Conservation (phyloP, 163 green algal species). For the Chlorella variabilis region DNA sequence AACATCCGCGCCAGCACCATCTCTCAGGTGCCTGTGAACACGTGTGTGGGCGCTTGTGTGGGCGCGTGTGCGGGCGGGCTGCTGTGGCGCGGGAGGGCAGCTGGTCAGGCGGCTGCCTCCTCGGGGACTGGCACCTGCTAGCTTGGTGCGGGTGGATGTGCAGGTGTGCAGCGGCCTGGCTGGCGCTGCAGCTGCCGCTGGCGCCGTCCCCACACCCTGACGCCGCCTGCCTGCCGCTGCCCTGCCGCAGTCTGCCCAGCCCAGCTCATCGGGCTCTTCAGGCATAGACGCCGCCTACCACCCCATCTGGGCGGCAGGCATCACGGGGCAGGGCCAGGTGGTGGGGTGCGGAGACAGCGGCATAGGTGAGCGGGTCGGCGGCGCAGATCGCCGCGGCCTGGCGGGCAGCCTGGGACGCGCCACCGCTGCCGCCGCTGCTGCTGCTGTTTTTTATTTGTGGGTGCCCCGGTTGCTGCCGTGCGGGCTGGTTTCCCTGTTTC, state of each 20-base stretch:
- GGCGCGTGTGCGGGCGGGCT: too few species aligned
- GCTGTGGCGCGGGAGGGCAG: too few species aligned
- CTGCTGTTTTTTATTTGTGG: not conserved
- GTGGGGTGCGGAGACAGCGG: slow-evolving; percentile 89
- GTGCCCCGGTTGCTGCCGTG: too few species aligned
- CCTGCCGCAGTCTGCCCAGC: not conserved
- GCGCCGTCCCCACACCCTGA: too few species aligned
- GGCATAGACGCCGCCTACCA: slow-evolving; percentile 50
- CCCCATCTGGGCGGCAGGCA: slow-evolving; percentile 75
- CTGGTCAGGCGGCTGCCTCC: too few species aligned
- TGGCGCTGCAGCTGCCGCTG: not conserved
- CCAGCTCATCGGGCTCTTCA: not conserved
- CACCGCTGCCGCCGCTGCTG: too few species aligned
- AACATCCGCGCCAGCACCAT: slow-evolving; percentile 77
- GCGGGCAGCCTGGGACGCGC: not conserved
- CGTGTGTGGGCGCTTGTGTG: too few species aligned
- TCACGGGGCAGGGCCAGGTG: slow-evolving; percentile 73
- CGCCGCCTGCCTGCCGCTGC: not conserved
- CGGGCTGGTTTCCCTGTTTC: too few species aligned
- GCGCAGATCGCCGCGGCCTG: too few species aligned
- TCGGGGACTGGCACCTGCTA: not conserved
- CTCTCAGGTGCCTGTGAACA: slow-evolving; percentile 68
- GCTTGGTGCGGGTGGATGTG: not conserved
- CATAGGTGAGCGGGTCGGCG: slow-evolving; percentile 64
- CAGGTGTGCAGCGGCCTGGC: not conserved